Percentiles rank a stretch among this genome's conserved stretches.
Conservation (phyloP, 2,329 filamentous ascomycete species). For the Colletotrichum salicis region DNA sequence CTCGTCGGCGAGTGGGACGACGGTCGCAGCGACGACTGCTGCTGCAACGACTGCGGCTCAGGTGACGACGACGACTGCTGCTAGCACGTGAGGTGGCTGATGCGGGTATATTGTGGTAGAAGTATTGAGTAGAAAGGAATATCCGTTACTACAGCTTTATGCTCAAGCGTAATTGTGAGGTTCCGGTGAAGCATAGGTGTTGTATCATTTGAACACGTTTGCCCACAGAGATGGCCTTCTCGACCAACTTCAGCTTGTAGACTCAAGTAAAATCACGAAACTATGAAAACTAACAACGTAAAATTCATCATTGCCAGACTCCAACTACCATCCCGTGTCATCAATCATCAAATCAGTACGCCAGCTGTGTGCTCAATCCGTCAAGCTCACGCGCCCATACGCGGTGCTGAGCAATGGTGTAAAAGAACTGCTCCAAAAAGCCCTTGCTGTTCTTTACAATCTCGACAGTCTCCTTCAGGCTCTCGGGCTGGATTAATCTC, state of each 20-base stretch:
- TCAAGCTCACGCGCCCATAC: slow-evolving; percentile 80
- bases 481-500: slow-evolving; percentile 61
- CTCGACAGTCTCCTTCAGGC: slow-evolving; percentile 68
- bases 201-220: not conserved
- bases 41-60: slow-evolving; percentile 10
- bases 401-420: slow-evolving; percentile 75
- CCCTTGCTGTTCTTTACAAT: slow-evolving; percentile 74
- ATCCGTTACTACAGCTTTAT: not conserved
- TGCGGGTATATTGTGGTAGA: not conserved
- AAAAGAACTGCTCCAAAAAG: slow-evolving; percentile 78
- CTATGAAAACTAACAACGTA: no score
- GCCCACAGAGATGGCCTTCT: not conserved
- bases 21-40: slow-evolving; percentile 18
- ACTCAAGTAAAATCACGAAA: not conserved
- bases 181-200: not conserved
- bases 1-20: slow-evolving; percentile 25
- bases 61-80: slow-evolving; percentile 7
- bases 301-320: not conserved
- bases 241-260: not conserved
- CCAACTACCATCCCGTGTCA: not conserved
- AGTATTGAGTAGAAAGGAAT: not conserved
- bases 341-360: slow-evolving; percentile 64
- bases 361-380: slow-evolving; percentile 73
- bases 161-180: not conserved
- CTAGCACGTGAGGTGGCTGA: not conserved